phyloP scores from a whole-genome alignment of 2,329 filamentous ascomycete genomes.

The Phaeosphaeriaceae sp. region DNA sequence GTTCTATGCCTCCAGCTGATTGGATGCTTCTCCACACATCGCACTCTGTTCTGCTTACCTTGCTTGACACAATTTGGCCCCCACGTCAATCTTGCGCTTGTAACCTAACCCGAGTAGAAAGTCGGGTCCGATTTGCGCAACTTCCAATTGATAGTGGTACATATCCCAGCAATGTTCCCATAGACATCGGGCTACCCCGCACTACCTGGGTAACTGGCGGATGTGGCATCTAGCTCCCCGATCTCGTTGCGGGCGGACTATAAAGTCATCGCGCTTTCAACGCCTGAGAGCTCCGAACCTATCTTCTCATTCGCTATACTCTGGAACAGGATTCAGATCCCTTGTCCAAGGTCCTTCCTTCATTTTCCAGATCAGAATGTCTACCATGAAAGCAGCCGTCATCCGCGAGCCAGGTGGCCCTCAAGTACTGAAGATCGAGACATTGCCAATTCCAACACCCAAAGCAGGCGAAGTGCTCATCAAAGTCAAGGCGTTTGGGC shows the following conservation, averaged over 20 bases:
- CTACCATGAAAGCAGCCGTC: conserved; percentile 54
- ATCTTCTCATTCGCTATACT: neutral
- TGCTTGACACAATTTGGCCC: too few relatives aligned
- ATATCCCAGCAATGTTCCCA: too few relatives aligned
- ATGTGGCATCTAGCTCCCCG: too few relatives aligned
- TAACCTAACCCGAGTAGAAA: too few relatives aligned
- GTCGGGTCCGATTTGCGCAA: too few relatives aligned
- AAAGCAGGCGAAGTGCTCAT: conserved; percentile 51
- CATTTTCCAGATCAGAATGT: conserved; percentile 8
- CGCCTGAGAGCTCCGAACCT: too few relatives aligned
- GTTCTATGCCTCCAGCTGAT: neutral
- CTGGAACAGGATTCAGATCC: neutral
- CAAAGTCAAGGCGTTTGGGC: conserved; percentile 54
- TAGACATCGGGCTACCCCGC: too few relatives aligned
- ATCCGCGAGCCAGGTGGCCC: conserved; percentile 50
- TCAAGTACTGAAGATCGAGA: conserved; percentile 50
- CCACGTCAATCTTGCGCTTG: too few relatives aligned
- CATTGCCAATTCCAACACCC: conserved; percentile 49
- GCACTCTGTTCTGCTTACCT: neutral
- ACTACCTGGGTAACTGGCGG: neutral
- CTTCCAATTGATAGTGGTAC: too few relatives aligned
- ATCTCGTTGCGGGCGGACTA: neutral
- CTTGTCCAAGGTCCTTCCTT: neutral
- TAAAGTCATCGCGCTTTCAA: neutral
- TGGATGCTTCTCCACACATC: neutral